These are phyloP conservation scores for Aspergillus sp. DNA, from an alignment of 2,329 filamentous ascomycete species.

Conservation along the genomic window DNA sequence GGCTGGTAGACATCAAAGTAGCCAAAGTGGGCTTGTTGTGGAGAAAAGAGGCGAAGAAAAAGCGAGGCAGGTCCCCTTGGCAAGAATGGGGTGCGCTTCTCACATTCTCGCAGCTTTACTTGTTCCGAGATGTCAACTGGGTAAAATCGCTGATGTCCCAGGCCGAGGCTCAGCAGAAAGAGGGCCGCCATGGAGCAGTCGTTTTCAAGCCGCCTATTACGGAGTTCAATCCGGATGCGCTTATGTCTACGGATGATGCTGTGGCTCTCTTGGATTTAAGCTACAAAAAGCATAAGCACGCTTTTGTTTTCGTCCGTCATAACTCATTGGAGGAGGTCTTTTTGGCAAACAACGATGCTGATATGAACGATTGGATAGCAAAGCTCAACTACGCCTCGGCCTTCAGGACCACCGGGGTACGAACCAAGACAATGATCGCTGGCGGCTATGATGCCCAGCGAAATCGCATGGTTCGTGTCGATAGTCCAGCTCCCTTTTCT, in stretches of 20 bases:
- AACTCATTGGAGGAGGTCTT: conserved; percentile 84
- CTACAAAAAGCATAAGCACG: conserved; percentile 91
- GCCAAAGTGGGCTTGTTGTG: conserved; percentile 92
- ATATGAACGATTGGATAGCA: conserved; percentile 94
- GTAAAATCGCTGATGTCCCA: conserved; percentile 85
- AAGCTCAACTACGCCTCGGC: conserved; percentile 95
- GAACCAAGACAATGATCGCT: conserved; percentile 79
- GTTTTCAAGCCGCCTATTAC: conserved; percentile 85
- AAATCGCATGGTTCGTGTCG: conserved; percentile 54
- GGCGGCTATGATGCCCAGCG: conserved; percentile 76
- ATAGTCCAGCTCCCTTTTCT: conserved; percentile 49
- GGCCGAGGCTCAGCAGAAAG: conserved; percentile 71
- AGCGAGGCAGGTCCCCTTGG: conserved; percentile 91
- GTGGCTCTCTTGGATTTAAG: conserved; percentile 77
- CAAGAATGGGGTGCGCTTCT: conserved; percentile 97
- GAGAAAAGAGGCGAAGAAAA: conserved; percentile 90
- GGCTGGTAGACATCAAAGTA: conserved; percentile 93
- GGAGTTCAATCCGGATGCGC: conserved; percentile 85
- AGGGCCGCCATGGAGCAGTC: conserved; percentile 66
- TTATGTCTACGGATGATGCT: conserved; percentile 88
- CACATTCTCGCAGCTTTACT: conserved; percentile 93
- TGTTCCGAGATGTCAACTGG: conserved; percentile 91
- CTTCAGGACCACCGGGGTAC: conserved; percentile 82
- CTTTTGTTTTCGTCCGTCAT: conserved; percentile 82
- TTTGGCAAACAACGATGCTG: conserved; percentile 77